Percentiles rank a stretch among this genome's conserved stretches.
Evolutionary conservation across 495 filamentous ascomycete species (phyloP).

Genomic region (Aspergillus carlsbadensis): DNA sequence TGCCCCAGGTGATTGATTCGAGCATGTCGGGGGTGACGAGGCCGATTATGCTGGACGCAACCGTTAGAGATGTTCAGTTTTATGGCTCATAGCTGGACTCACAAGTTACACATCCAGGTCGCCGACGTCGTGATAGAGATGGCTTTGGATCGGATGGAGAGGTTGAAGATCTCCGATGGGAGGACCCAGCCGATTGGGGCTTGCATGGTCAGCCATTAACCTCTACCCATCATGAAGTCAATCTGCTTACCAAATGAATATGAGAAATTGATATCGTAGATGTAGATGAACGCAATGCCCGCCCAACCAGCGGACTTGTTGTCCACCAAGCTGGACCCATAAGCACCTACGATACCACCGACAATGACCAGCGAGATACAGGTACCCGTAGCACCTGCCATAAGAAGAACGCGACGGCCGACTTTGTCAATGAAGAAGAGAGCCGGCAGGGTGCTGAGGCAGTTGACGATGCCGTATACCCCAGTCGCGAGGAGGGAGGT

Average conservation of each 20-base stretch:
- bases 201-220: slow-evolving; percentile 13
- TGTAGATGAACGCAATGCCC: slow-evolving; percentile 77
- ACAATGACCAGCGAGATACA: slow-evolving; percentile 74
- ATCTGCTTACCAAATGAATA: slow-evolving; percentile 43
- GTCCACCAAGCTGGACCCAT: slow-evolving; percentile 54
- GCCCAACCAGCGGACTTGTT: slow-evolving; percentile 72
- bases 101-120: slow-evolving; percentile 48
- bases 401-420: slow-evolving; percentile 58
- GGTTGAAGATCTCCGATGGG: slow-evolving; percentile 42
- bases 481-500: slow-evolving; percentile 74
- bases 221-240: neutral
- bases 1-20: slow-evolving; percentile 66
- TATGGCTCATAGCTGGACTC: slow-evolving; percentile 4
- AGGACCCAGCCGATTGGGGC: slow-evolving; percentile 44
- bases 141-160: slow-evolving; percentile 38
- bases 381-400: slow-evolving; percentile 46
- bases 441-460: slow-evolving; percentile 70
- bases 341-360: slow-evolving; percentile 67
- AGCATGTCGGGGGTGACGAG: slow-evolving; percentile 79
- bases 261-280: slow-evolving; percentile 80
- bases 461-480: slow-evolving; percentile 78
- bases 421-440: slow-evolving; percentile 74
- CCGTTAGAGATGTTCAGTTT: neutral
- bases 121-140: slow-evolving; percentile 40
- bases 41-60: slow-evolving; percentile 55